These are phyloP conservation scores for Vitis riparia DNA, from an alignment of 164 flowering plant species.

Conservation along the genomic window DNA sequence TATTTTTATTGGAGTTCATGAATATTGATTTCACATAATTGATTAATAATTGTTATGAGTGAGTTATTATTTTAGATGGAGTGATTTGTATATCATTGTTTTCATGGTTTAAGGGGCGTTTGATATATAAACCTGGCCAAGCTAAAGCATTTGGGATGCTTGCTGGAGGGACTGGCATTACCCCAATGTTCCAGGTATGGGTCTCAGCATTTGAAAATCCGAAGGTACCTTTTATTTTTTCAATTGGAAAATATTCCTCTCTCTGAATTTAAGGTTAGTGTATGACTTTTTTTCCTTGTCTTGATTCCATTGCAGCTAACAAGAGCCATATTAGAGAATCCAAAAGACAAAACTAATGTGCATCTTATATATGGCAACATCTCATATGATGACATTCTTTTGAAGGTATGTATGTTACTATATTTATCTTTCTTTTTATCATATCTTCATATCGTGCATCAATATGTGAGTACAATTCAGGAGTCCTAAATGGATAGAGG, in stretches of 20 bases:
- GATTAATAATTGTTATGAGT: too few species aligned
- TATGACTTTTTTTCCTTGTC: background rate
- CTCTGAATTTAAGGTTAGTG: too few species aligned
- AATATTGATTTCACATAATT: too few species aligned
- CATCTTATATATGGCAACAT: slow-evolving; percentile 86
- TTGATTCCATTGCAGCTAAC: slow-evolving; percentile 44
- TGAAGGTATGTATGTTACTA: slow-evolving; percentile 52
- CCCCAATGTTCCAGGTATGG: slow-evolving; percentile 44
- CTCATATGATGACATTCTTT: slow-evolving; percentile 66
- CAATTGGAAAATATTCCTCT: too few species aligned
- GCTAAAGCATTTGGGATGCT: slow-evolving; percentile 39
- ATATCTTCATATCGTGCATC: background rate
- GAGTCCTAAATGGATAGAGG: too few species aligned
- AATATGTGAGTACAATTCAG: background rate
- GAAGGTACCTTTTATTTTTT: background rate
- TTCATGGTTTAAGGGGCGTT: slow-evolving; percentile 25
- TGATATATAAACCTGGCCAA: slow-evolving; percentile 34
- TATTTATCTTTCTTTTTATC: background rate
- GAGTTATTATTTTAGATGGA: too few species aligned
- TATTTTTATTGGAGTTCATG: too few species aligned
- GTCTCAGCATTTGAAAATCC: background rate
- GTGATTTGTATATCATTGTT: background rate
- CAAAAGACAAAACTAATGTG: slow-evolving; percentile 65
- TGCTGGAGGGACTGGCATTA: slow-evolving; percentile 44
- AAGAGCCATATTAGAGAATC: slow-evolving; percentile 83